Evolutionary conservation across 352 stramenopile genomes (phyloP).

Genomic region (Globisporangium camurandrum): DNA sequence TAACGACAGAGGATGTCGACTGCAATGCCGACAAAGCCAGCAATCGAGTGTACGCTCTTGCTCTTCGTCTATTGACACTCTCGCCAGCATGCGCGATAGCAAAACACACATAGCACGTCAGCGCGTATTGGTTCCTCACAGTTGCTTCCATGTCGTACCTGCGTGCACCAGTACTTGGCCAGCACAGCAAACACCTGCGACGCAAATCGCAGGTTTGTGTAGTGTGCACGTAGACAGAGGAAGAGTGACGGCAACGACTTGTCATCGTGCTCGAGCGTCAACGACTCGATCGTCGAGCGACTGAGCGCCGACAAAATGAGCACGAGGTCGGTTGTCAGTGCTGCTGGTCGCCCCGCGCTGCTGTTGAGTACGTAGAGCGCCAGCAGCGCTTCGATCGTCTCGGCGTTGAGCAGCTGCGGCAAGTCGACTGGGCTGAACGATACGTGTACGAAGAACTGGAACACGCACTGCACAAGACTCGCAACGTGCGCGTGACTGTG

Average conservation of each 20-base stretch:
- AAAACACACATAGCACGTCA: too few species aligned
- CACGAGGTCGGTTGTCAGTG: slow-evolving; percentile 30
- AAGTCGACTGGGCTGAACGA: slow-evolving; percentile 42
- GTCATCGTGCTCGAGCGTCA: slow-evolving; percentile 38
- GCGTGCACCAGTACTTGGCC: slow-evolving; percentile 33
- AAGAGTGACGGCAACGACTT: slow-evolving; percentile 54
- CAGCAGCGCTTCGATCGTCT: slow-evolving; percentile 55
- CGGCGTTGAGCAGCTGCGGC: slow-evolving; percentile 36
- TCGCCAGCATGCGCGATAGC: background rate
- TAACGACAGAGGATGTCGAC: slow-evolving; percentile 32
- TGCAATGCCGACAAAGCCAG: slow-evolving; percentile 55
- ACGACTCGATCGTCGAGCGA: slow-evolving; percentile 28
- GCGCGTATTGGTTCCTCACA: too few species aligned
- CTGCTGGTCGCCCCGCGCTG: slow-evolving; percentile 16
- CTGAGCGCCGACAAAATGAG: slow-evolving; percentile 36
- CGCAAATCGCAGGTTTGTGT: slow-evolving; percentile 31
- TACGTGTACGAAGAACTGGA: slow-evolving; percentile 53
- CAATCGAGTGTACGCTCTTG: slow-evolving; percentile 32
- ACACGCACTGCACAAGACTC: slow-evolving; percentile 26
- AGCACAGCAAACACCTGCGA: slow-evolving; percentile 56
- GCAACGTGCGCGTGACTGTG: slow-evolving; percentile 21
- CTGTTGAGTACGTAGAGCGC: slow-evolving; percentile 37
- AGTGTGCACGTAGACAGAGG: slow-evolving; percentile 47
- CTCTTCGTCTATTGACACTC: too few species aligned
- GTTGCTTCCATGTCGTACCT: slow-evolving; percentile 14